A percentile compares a stretch with the other conserved stretches of the same genome.
These are phyloP conservation scores for Ganoderma sinense DNA, from an alignment of 1,284 basidiomycete genomes.

Conservation along the genomic window DNA sequence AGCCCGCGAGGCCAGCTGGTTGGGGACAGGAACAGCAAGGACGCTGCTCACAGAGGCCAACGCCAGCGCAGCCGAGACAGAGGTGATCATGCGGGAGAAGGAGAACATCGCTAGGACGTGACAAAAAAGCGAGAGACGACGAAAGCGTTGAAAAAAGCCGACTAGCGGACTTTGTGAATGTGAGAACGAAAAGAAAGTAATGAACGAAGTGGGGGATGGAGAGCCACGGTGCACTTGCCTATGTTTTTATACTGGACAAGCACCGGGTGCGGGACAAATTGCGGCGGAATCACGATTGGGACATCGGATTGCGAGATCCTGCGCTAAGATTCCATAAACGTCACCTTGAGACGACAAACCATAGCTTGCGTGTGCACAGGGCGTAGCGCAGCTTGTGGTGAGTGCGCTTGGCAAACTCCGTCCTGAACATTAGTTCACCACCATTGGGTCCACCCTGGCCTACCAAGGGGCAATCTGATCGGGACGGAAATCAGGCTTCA, in stretches of 20 bases:
- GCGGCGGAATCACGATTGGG: neutral
- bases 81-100: slow-evolving; percentile 28
- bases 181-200: slow-evolving; percentile 18
- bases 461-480: neutral
- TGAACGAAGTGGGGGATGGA: slow-evolving; percentile 3
- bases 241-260: neutral
- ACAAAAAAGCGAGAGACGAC: slow-evolving; percentile 15
- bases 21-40: slow-evolving; percentile 19
- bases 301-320: neutral
- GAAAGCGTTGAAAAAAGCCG: slow-evolving; percentile 20
- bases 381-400: neutral
- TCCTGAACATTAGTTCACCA: neutral
- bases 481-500: neutral
- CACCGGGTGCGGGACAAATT: neutral
- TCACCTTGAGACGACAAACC: neutral
- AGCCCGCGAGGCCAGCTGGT: slow-evolving; percentile 16
- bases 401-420: neutral
- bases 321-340: neutral
- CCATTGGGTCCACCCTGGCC: neutral
- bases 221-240: neutral
- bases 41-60: slow-evolving; percentile 28
- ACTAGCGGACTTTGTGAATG: slow-evolving; percentile 27
- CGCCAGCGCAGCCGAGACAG: slow-evolving; percentile 29
- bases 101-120: slow-evolving; percentile 29
- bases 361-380: neutral